Percentiles rank a stretch among this genome's conserved stretches.
Evolutionary conservation across 2,329 filamentous ascomycete genomes (phyloP).

Genomic region (Penicillium sp.): DNA sequence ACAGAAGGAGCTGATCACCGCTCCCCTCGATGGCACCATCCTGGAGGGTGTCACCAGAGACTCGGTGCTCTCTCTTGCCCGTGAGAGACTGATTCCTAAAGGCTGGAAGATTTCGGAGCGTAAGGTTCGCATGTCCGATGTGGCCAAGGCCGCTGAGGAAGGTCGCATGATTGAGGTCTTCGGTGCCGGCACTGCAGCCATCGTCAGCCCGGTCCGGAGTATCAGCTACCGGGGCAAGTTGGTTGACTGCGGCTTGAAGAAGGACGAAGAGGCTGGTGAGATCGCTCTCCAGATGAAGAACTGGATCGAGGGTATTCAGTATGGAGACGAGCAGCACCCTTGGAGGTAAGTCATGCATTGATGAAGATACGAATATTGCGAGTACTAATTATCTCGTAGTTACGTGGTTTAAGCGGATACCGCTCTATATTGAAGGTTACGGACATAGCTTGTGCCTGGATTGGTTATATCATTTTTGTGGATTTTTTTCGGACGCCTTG

Average conservation of each 20-base stretch:
- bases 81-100: conserved; percentile 74
- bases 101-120: conserved; percentile 87
- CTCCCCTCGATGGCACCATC: conserved; percentile 92
- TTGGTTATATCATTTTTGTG: neutral
- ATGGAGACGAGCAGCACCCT: conserved; percentile 83
- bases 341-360: conserved; percentile 65
- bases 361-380: neutral
- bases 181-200: conserved; percentile 86
- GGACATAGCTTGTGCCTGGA: neutral
- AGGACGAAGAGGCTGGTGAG: conserved; percentile 80
- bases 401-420: conserved; percentile 20
- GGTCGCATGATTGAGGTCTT: conserved; percentile 90
- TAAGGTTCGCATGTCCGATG: conserved; percentile 85
- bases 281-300: conserved; percentile 83
- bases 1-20: conserved; percentile 88
- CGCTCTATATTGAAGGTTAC: neutral
- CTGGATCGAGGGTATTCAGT: conserved; percentile 95
- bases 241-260: conserved; percentile 76
- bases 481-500: neutral
- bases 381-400: conserved; percentile 17
- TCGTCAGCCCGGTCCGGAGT: conserved; percentile 82
- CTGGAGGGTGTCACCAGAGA: conserved; percentile 92
- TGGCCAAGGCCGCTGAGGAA: conserved; percentile 74
- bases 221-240: conserved; percentile 83
- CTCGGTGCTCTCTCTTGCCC: conserved; percentile 78